Conservation (phyloP, 352 stramenopile genomes). For the Globisporangium irregulare region DNA sequence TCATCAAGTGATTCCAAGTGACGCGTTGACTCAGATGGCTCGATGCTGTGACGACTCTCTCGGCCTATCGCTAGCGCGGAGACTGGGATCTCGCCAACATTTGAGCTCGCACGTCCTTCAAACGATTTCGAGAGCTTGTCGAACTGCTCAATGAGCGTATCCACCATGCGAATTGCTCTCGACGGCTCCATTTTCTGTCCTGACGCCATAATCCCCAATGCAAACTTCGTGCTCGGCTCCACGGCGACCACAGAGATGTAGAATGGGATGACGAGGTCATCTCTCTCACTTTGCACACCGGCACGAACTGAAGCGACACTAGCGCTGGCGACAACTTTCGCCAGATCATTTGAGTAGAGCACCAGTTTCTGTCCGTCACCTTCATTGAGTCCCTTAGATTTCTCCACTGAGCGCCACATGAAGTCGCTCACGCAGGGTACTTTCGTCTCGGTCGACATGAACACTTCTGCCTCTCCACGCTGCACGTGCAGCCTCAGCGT, state of each 20-base stretch:
- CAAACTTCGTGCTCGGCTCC: slow-evolving; percentile 38
- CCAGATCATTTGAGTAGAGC: slow-evolving; percentile 55
- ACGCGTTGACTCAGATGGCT: neutral
- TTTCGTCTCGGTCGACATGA: slow-evolving; percentile 68
- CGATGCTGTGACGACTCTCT: neutral
- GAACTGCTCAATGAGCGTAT: slow-evolving; percentile 68
- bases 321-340: slow-evolving; percentile 14
- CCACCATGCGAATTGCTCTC: slow-evolving; percentile 55
- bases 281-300: neutral
- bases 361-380: slow-evolving; percentile 43
- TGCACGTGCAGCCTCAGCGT: slow-evolving; percentile 53
- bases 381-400: slow-evolving; percentile 16
- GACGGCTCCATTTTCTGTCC: slow-evolving; percentile 60
- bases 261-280: slow-evolving; percentile 27
- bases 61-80: no score
- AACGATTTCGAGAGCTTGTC: slow-evolving; percentile 53
- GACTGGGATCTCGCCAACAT: neutral
- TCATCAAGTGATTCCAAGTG: neutral
- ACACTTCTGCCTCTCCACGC: slow-evolving; percentile 52
- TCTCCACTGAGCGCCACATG: slow-evolving; percentile 55
- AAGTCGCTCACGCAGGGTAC: slow-evolving; percentile 62
- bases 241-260: slow-evolving; percentile 57
- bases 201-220: slow-evolving; percentile 54
- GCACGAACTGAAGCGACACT: neutral
- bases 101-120: neutral